Evolutionary conservation across 2,329 filamentous ascomycete species (phyloP).

Genomic region (Monosporascus sp.): DNA sequence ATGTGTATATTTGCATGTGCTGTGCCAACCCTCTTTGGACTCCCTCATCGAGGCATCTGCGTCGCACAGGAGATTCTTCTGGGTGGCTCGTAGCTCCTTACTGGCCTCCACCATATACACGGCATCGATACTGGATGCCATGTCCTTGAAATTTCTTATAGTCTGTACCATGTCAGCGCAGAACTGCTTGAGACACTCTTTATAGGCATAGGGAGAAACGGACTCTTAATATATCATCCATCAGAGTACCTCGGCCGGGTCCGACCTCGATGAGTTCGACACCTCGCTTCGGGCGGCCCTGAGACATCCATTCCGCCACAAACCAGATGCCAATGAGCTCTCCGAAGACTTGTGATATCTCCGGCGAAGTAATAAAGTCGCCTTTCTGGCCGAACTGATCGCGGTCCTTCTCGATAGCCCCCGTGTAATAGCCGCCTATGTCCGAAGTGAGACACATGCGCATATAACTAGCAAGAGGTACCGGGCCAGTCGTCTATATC

Average conservation of each 20-base stretch:
- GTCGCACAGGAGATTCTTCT: slow-evolving; percentile 79
- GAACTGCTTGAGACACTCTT: not conserved
- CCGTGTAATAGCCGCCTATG: slow-evolving; percentile 89
- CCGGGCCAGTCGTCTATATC: slow-evolving; percentile 69
- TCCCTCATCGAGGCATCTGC: slow-evolving; percentile 61
- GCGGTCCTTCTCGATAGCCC: slow-evolving; percentile 58
- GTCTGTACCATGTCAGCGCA: slow-evolving; percentile 49
- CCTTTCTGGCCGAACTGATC: slow-evolving; percentile 92
- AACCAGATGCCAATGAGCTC: slow-evolving; percentile 94
- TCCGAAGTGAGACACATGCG: slow-evolving; percentile 95
- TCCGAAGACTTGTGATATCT: slow-evolving; percentile 96
- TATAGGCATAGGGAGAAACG: slow-evolving; percentile 24
- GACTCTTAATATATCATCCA: slow-evolving; percentile 93
- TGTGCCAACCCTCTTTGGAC: slow-evolving; percentile 68
- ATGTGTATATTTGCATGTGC: slow-evolving; percentile 68
- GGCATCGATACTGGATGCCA: slow-evolving; percentile 73
- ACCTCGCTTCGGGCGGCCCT: slow-evolving; percentile 67
- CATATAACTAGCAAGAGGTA: slow-evolving; percentile 93
- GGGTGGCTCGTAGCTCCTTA: slow-evolving; percentile 66
- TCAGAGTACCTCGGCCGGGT: slow-evolving; percentile 88
- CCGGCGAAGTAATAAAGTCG: slow-evolving; percentile 94
- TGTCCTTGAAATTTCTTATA: slow-evolving; percentile 73
- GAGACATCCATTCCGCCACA: slow-evolving; percentile 92
- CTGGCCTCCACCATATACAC: slow-evolving; percentile 97
- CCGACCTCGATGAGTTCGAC: slow-evolving; percentile 92